Conservation (phyloP, 129 eudicot species). For the Pseudognaphalium luteoalbum region DNA sequence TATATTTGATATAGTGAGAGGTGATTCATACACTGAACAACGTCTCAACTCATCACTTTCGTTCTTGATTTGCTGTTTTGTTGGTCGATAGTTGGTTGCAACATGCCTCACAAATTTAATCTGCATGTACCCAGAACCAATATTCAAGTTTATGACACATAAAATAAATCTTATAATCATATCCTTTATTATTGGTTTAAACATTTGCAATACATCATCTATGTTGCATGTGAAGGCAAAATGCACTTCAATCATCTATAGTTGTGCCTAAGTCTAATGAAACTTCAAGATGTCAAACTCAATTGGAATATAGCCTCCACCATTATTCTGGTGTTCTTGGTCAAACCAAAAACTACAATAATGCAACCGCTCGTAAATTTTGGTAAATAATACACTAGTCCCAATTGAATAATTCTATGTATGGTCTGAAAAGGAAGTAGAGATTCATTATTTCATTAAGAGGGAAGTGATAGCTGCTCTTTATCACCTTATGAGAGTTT, state of each 20-base stretch:
- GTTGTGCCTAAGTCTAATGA: neutral
- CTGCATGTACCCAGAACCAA: constrained; percentile 21
- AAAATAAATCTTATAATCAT: neutral
- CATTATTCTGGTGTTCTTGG: neutral
- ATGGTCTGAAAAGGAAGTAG: neutral
- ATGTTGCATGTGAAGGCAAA: neutral
- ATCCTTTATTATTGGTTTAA: constrained; percentile 4
- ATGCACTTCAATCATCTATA: constrained; percentile 5
- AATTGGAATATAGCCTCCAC: neutral
- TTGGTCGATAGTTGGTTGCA: constrained; percentile 33
- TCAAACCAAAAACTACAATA: neutral
- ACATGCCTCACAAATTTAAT: constrained; percentile 40
- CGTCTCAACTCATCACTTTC: constrained; percentile 27
- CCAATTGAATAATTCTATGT: neutral
- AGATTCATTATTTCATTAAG: neutral
- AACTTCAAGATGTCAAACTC: constrained; percentile 2
- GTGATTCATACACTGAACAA: constrained; percentile 34
- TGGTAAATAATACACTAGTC: neutral
- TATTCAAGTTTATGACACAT: neutral
- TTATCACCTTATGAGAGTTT: neutral
- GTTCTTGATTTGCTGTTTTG: constrained; percentile 29
- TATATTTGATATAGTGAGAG: constrained; percentile 9
- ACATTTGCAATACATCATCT: neutral
- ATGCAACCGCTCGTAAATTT: neutral
- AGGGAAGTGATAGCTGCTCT: neutral